Base-by-base conservation (phyloP, 345 rosid genomes). In the Diplotaxis tenuifolia region DNA sequence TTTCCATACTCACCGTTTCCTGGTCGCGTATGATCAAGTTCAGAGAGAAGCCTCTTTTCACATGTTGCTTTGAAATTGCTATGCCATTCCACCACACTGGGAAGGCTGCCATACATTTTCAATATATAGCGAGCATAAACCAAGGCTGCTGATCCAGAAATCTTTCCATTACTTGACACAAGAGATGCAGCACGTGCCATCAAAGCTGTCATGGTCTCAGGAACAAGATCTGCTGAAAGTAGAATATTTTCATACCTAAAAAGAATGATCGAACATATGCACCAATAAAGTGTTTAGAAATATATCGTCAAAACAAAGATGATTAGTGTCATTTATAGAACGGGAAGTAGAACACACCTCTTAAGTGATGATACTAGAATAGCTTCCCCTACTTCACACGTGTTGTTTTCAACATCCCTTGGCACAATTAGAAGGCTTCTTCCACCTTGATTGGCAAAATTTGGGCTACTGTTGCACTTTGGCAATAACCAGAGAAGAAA, bases 401-500 rank as follows among this genome's bases (percentile, higher is more conserved):
- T 83, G 79, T 79, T 85, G 83, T 80, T 83, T 78, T 92, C 99
- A 67, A 76, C 75, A 80, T 86, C 89, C 83, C 88, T 86, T 28
- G 87, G 85, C 59, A 77, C 62, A 72, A 83, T 71, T 70, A 62
- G 68, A 65, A 83, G 75, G 75, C 77, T 90, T 71, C 97, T 90
- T 74, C 96, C 98, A 81, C 87, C 62, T 70, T 92, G 94, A 59
- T 83, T 78, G 14, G 95, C 66, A 68, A 86, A 71, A 76, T 75
- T 88, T 62, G 85, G 81, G 76, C 76, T 83, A 80, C 81, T 86
- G 71, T 77, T 78, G 72, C 83, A 87, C 86, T 85, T 90, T 59
- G 99, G 91, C 81, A 92, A 80, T 78, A 96, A 70, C 99, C 99
- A 92, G n/a, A 92, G 83, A 69, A 92, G 82, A 73, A 96, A 88